Evolutionary conservation across 2,329 filamentous ascomycete species (phyloP), one percentile per base, ranked within the genome.

Genomic region (Exophiala aquamarina): DNA sequence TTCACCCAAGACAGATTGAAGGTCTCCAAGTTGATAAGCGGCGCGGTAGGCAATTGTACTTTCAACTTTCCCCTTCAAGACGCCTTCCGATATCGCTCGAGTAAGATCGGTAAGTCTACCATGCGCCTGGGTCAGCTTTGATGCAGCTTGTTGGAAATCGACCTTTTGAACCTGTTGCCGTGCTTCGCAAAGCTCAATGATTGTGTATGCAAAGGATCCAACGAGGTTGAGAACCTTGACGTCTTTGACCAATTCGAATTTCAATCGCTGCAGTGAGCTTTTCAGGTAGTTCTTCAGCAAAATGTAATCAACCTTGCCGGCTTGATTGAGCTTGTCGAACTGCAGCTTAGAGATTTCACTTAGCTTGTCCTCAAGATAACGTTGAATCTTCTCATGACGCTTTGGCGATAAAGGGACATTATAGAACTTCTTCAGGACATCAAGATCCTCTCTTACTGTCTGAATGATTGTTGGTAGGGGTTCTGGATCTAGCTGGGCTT

Each of bases 391-490:
- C 3, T 61, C 39, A 38, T 66, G 63, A 0, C 76, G 68, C 1
- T 59, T 61, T 0, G 64, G 55, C 0, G 77, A 78, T 31, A 73
- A 67, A 1, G 62, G 61, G 49, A 80, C 70, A 41, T 70, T 73
- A 62, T 78, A 78, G 56, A 76, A 79, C 1, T 59, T 61, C 7
- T 69, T 59, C 2, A 81, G 62, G n/a, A 78, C 71, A 6, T 62
- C 50, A 2, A 77, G 50, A 46, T 81, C 78, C 26, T 65, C 63
- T 2, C 58, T 60, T 3, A 79, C 65, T 7, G 73, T 69, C 8
- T 66, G 59, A 11, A 78, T 69, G 17, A 70, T 67, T 32, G 74
- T 69, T 26, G 62, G 54, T 57, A 75, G 67, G 2, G 60, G 62
- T 44, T 70, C 66, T 2, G 5, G n/a, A 26, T 26, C 23, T 11